Base-by-base conservation (phyloP, 2,329 filamentous ascomycete genomes). In the Furcasterigmium furcatum region DNA sequence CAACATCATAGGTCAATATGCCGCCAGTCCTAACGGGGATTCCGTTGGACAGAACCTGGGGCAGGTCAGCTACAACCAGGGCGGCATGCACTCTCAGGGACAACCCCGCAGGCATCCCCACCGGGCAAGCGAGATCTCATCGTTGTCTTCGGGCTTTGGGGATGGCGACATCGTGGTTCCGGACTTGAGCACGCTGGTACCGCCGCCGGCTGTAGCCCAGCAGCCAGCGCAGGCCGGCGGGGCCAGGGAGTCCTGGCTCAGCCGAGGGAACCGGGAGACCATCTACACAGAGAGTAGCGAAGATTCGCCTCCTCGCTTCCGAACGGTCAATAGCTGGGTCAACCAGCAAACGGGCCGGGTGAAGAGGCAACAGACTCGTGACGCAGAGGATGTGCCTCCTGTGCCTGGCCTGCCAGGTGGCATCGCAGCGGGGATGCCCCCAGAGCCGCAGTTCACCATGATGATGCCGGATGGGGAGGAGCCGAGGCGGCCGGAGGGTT, bases 61-160 rank as follows among this genome's bases (percentile, higher is more conserved):
- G n/a, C n/a, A n/a, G n/a, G n/a, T n/a, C n/a, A n/a, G n/a, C n/a
- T n/a, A n/a, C n/a, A n/a, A n/a, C 16, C n/a, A 27, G 12, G 24
- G 7, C 24, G 24, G 24, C 7, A 27, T 27, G 24, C 7, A 27
- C 24, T 36, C 9, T 19, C 19, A 68, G 47, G 60, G 65, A 18
- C 59, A 64, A 13, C 42, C 55, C 5, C 59, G 58, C 24, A 59
- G 64, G 27, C 62, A 63, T 46, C 61, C 61, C 3, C 68, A 72
- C 25, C 67, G 72, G 8, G 58, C 63, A 4, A 80, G 76, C 48
- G 73, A 74, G 40, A 55, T 82, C 25, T 84, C 81, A 0, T 84
- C 80, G 0, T 65, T 85, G 4, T 84, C 81, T 0, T 85, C 82
- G 0, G 81, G 80, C 7, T 84, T 84, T 50, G 81, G 81, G 16